Percentiles rank a stretch among this genome's conserved stretches.
These are phyloP conservation scores for Acanthamoeba rhysodes DNA, from an alignment of 208 protist genomes.

Conservation along the genomic window DNA sequence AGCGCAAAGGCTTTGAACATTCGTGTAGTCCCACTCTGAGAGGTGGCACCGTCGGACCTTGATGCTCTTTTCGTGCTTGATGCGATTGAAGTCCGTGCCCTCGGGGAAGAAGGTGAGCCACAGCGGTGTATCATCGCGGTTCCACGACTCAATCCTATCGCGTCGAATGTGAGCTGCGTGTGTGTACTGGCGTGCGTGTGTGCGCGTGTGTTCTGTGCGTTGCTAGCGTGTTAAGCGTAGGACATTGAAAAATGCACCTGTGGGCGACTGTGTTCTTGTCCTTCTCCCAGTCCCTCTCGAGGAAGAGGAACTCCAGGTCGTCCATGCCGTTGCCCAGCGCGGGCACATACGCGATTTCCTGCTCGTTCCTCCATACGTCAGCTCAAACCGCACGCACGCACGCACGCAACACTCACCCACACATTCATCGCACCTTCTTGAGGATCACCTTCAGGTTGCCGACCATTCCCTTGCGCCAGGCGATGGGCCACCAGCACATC, in stretches of 20 bases:
- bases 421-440: too few relatives aligned
- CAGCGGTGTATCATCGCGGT: background rate
- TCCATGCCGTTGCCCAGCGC: conserved; percentile 73
- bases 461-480: conserved; percentile 67
- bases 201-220: background rate
- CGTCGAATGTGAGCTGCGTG: too few relatives aligned
- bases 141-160: conserved; percentile 63
- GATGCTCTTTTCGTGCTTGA: conserved; percentile 52
- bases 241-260: background rate
- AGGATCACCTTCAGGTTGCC: conserved; percentile 73
- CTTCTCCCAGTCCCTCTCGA: conserved; percentile 67
- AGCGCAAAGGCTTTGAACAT: background rate
- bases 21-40: too few relatives aligned
- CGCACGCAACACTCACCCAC: too few relatives aligned
- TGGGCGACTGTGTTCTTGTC: conserved; percentile 36
- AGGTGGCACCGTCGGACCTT: background rate
- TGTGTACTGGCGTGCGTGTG: background rate
- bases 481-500: conserved; percentile 74
- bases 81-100: conserved; percentile 62
- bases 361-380: background rate
- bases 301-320: conserved; percentile 71
- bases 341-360: conserved; percentile 57
- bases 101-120: conserved; percentile 77
- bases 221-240: background rate
- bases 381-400: too few relatives aligned